Base-by-base conservation (phyloP, 495 filamentous ascomycete genomes). In the Penicillium silybi region DNA sequence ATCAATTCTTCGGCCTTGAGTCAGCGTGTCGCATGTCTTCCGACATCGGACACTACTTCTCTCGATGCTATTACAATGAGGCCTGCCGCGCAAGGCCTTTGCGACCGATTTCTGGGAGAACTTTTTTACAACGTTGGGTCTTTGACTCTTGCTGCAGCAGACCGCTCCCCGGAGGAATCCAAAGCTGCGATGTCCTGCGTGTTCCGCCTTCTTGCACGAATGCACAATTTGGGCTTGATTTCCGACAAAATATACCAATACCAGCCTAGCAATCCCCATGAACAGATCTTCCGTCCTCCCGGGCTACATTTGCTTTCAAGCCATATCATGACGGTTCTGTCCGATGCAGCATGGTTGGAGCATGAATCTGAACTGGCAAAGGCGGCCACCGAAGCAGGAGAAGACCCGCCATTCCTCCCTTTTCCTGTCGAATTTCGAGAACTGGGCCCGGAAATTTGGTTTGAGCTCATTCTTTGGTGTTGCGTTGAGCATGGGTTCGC, bases 381-480 rank as follows among this genome's bases (percentile, higher is more conserved):
- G 20, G 70, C 76, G 42, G 75, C 77, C 16, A 67, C 66, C 25
- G 67, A 73, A 32, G 65, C 66, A 5, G 78, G 79, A 13, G 65
- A 80, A 38, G 75, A 79, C 13, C 72, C 80, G 10, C 81, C 79
- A 1, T 80, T 72, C 22, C 58, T 76, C 4, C 69, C 72, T 16
- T 76, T 76, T 55, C 78, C 76, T 35, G 66, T 80, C 20, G 66
- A 70, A 20, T 65, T 83, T n/a, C 68, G 71, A 43, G 75, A 79
- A 34, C 61, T 85, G 2, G 77, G 77, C 1, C 76, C 78, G 17
- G 80, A 84, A 49, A 68, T 86, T 18, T 87, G 84, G 84, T 62
- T 87, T 2, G 84, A 87, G 54, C 68, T 86, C 11, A 72, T 86
- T 41, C 70, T 87, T 7, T 87, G 83, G 84, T 80, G 78, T 49